These are phyloP conservation scores for Ophiostoma ips DNA, from an alignment of 2,329 filamentous ascomycete genomes.

Conservation along the genomic window DNA sequence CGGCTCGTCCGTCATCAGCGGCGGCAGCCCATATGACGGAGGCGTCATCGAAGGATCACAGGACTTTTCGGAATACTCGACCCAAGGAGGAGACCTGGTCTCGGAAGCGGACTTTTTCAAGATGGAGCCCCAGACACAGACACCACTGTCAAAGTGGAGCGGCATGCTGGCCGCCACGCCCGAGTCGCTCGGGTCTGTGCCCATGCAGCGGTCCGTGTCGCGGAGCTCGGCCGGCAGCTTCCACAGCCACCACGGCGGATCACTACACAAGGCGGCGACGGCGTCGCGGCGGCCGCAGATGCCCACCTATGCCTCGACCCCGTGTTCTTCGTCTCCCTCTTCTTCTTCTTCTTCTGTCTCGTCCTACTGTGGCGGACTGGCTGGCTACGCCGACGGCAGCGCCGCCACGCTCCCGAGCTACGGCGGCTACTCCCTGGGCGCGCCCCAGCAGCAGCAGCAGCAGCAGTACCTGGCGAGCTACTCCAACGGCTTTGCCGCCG, in stretches of 20 bases:
- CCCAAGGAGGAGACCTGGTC: conserved; percentile 35
- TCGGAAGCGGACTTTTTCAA: conserved; percentile 41
- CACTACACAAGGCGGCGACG: conserved; percentile 22
- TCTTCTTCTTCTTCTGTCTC: too few relatives aligned
- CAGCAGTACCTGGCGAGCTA: conserved; percentile 36
- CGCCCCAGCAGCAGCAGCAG: conserved; percentile 33
- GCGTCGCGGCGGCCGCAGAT: too few relatives aligned
- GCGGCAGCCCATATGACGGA: conserved; percentile 38
- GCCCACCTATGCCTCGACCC: too few relatives aligned
- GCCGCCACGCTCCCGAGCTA: background rate
- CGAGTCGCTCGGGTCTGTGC: conserved; percentile 20
- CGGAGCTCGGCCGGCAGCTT: conserved; percentile 31
- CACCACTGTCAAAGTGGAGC: conserved; percentile 28
- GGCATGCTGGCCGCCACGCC: conserved; percentile 20
- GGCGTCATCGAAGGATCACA: conserved; percentile 42
- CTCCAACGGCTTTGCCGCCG: conserved; percentile 31
- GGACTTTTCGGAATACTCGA: conserved; percentile 31
- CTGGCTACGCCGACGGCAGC: conserved; percentile 18
- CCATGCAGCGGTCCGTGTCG: conserved; percentile 32
- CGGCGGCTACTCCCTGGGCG: too few relatives aligned
- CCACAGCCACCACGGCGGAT: background rate
- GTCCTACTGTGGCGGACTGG: too few relatives aligned
- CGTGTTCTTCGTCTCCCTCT: too few relatives aligned
- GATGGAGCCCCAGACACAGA: conserved; percentile 27
- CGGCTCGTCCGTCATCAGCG: conserved; percentile 36